Evolutionary conservation across 805 yeast genomes (phyloP).

Genomic region (Ogataea minuta): DNA sequence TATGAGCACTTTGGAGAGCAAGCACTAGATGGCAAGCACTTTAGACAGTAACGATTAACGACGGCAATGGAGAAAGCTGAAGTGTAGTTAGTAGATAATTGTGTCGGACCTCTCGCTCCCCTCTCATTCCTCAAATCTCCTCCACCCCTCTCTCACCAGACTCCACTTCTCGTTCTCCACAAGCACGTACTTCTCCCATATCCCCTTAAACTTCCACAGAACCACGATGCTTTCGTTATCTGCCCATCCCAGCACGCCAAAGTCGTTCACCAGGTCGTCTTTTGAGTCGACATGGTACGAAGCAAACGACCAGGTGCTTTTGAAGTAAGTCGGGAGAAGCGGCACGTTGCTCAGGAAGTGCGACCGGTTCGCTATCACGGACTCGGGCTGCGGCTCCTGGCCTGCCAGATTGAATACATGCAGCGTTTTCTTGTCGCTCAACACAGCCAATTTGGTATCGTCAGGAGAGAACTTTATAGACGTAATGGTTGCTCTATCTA

Average conservation of each 20-base stretch:
- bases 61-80: no score
- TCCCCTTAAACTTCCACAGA: constrained; percentile 68
- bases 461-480: constrained; percentile 82
- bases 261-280: constrained; percentile 31
- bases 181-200: constrained; percentile 85
- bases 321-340: constrained; percentile 60
- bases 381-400: constrained; percentile 24
- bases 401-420: constrained; percentile 68
- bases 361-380: constrained; percentile 44
- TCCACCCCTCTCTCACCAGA: constrained; percentile 70
- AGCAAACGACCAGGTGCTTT: constrained; percentile 86
- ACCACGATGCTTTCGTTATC: constrained; percentile 71
- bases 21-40: no score
- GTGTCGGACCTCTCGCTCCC: no score
- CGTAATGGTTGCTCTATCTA: constrained; percentile 78
- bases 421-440: constrained; percentile 85
- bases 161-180: constrained; percentile 56
- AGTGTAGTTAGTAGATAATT: neutral
- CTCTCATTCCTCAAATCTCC: constrained; percentile 47
- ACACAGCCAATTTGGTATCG: constrained; percentile 73
- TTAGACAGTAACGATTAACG: no score
- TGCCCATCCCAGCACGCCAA: constrained; percentile 69
- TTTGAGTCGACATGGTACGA: constrained; percentile 53
- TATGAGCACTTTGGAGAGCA: no score
- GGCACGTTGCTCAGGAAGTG: constrained; percentile 68